Conservation (phyloP, 2,329 filamentous ascomycete genomes). For the Cercospora sp. region DNA sequence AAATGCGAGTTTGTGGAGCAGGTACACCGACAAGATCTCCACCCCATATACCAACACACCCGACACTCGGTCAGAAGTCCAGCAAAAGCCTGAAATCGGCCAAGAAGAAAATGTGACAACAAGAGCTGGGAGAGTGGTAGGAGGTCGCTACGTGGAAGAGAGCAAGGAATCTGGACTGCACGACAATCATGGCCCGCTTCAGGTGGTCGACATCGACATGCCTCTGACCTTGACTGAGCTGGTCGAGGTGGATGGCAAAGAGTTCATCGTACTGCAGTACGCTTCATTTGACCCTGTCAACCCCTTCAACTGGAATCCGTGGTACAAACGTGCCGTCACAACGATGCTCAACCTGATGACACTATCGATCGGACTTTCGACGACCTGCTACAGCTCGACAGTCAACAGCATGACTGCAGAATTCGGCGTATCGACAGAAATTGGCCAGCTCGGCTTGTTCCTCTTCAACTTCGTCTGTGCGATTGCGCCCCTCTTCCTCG, state of each 20-base stretch:
- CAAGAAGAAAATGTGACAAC: constrained; percentile 25
- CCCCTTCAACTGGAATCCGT: constrained; percentile 53
- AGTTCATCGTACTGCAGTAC: constrained; percentile 52
- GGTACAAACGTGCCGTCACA: constrained; percentile 51
- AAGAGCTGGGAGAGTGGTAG: constrained; percentile 42
- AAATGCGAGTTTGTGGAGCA: constrained; percentile 28
- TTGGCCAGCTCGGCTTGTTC: constrained; percentile 54
- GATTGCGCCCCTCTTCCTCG: constrained; percentile 51
- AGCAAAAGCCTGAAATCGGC: constrained; percentile 10
- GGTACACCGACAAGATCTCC: constrained; percentile 25
- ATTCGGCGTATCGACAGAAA: constrained; percentile 44
- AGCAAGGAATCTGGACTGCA: constrained; percentile 38
- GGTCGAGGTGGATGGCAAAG: constrained; percentile 46
- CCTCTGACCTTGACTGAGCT: constrained; percentile 51
- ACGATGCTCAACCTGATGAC: constrained; percentile 55
- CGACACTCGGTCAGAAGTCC: constrained; percentile 29
- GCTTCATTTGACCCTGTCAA: constrained; percentile 51
- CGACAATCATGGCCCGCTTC: constrained; percentile 41
- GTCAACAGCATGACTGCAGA: constrained; percentile 51
- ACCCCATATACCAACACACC: constrained; percentile 28
- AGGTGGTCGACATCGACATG: constrained; percentile 52
- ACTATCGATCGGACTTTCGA: constrained; percentile 57
- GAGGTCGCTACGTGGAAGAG: constrained; percentile 43
- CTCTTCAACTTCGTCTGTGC: constrained; percentile 54
- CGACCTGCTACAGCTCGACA: constrained; percentile 55